Evolutionary conservation across 805 yeast species (phyloP).

Genomic region (Trichomonascus vanleenenianus): DNA sequence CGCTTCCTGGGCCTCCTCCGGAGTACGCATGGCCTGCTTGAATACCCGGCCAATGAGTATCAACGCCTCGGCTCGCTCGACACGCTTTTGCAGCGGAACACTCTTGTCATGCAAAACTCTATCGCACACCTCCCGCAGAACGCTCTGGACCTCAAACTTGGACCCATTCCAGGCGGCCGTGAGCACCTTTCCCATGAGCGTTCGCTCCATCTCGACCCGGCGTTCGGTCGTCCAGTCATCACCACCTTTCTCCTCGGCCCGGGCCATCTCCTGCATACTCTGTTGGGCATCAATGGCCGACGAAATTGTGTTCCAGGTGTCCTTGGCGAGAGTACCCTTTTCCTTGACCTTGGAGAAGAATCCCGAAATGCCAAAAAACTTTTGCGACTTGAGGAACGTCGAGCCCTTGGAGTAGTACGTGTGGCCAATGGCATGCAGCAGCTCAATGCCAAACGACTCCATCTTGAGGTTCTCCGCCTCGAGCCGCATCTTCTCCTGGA

Average conservation of each 20-base stretch:
- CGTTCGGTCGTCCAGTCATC: slow-evolving; percentile 48
- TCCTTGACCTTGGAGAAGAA: slow-evolving; percentile 74
- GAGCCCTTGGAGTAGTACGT: slow-evolving; percentile 70
- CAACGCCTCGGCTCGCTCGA: slow-evolving; percentile 74
- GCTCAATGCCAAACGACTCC: slow-evolving; percentile 92
- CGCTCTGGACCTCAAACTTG: slow-evolving; percentile 72
- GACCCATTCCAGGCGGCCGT: slow-evolving; percentile 96
- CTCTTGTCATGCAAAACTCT: slow-evolving; percentile 61
- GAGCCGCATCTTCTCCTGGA: slow-evolving; percentile 54
- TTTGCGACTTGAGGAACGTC: slow-evolving; percentile 64
- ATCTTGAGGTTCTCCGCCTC: slow-evolving; percentile 89
- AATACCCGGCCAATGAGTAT: slow-evolving; percentile 65
- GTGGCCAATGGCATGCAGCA: slow-evolving; percentile 70
- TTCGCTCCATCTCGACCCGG: slow-evolving; percentile 71
- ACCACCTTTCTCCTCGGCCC: slow-evolving; percentile 58
- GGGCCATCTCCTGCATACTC: slow-evolving; percentile 64
- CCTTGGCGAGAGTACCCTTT: slow-evolving; percentile 74
- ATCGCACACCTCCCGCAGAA: slow-evolving; percentile 77
- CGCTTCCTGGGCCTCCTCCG: slow-evolving; percentile 90
- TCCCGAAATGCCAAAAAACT: slow-evolving; percentile 81
- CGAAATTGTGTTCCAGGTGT: slow-evolving; percentile 73
- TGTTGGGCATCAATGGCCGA: slow-evolving; percentile 84
- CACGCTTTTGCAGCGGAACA: slow-evolving; percentile 52
- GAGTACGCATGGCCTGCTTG: slow-evolving; percentile 57
- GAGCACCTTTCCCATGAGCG: slow-evolving; percentile 78